These are phyloP conservation scores for Lachancea mirantina DNA, from an alignment of 805 yeast genomes.

Conservation along the genomic window DNA sequence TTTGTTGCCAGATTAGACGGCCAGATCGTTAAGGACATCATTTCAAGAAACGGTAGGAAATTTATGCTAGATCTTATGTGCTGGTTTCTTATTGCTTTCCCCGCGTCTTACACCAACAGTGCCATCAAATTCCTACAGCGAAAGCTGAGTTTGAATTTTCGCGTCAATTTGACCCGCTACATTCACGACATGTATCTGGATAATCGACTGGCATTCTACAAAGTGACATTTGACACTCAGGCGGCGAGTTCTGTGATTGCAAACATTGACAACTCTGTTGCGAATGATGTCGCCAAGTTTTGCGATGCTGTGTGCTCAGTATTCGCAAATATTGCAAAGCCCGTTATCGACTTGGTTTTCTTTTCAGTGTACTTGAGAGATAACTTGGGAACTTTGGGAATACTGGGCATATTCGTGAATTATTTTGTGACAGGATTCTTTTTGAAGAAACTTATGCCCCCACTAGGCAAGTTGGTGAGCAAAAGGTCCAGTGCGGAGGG, in stretches of 20 bases:
- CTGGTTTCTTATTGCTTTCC: slow-evolving; percentile 88
- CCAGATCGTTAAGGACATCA: slow-evolving; percentile 81
- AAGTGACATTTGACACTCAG: slow-evolving; percentile 54
- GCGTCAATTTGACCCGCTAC: slow-evolving; percentile 77
- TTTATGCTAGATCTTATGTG: slow-evolving; percentile 71
- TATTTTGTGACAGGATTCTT: slow-evolving; percentile 73
- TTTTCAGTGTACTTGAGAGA: slow-evolving; percentile 79
- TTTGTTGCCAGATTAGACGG: slow-evolving; percentile 87
- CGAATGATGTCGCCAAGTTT: slow-evolving; percentile 77
- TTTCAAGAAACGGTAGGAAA: slow-evolving; percentile 68
- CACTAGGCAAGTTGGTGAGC: slow-evolving; percentile 73
- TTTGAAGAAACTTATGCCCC: slow-evolving; percentile 69
- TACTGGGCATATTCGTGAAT: slow-evolving; percentile 71
- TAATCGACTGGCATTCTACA: slow-evolving; percentile 73
- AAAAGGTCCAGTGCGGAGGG: slow-evolving; percentile 77
- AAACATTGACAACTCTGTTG: slow-evolving; percentile 73
- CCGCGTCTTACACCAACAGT: slow-evolving; percentile 88
- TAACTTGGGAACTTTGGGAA: slow-evolving; percentile 81
- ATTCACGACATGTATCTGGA: slow-evolving; percentile 87
- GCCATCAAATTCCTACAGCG: slow-evolving; percentile 77
- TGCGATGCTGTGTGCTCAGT: slow-evolving; percentile 74
- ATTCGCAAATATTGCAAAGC: slow-evolving; percentile 87
- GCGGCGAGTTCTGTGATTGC: slow-evolving; percentile 39
- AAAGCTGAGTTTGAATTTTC: slow-evolving; percentile 71
- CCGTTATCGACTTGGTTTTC: slow-evolving; percentile 76